Evolutionary conservation across 495 filamentous ascomycete species (phyloP), one percentile per base, ranked within the genome.

Genomic region (Hapsidospora chrysogenum): DNA sequence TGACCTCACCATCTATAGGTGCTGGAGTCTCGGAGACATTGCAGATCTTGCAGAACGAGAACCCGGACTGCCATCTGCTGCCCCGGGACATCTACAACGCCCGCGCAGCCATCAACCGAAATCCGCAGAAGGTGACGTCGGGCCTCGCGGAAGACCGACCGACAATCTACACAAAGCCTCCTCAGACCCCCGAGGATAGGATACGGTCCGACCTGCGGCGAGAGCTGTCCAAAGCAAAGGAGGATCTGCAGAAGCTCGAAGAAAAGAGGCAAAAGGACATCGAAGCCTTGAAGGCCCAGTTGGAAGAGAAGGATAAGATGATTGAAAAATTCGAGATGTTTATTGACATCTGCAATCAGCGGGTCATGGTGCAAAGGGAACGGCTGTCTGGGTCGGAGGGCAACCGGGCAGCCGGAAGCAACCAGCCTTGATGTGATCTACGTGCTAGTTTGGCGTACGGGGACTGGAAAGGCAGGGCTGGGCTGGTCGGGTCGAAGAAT

Each of bases 281-380:
- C 19, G 64, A 61, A 4, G 54, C 60, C 2, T 47, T 72, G 19
- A 60, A 58, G 34, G 57, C 52, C 23, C 58, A 63, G 39, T 26
- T 72, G 17, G 50, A 47, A 17, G 56, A 63, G 33, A 72, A 70
- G 47, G 63, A 70, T 36, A 63, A 62, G 43, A 57, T 63, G 36
- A 72, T 72, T 17, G 44, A 54, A 33, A 66, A 62, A 45, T 72
- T 72, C 42, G 67, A 72, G 46, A 64, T 68, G 58, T 72, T 72
- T 35, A 69, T 72, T 43, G 67, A 72, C 42, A 67, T 72, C 29
- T 70, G 65, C 50, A 72, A 72, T 36, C 58, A 67, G 45, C 54
- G 67, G 29, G 67, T 69, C 21, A 70, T 72, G 52, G 57, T 67
- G 14, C 62, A 60, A 40, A 48, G 60, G 39, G 57, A 60, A 40